Conservation (phyloP, 73 alveolate genomes). For the Tetrahymena elliotti region DNA sequence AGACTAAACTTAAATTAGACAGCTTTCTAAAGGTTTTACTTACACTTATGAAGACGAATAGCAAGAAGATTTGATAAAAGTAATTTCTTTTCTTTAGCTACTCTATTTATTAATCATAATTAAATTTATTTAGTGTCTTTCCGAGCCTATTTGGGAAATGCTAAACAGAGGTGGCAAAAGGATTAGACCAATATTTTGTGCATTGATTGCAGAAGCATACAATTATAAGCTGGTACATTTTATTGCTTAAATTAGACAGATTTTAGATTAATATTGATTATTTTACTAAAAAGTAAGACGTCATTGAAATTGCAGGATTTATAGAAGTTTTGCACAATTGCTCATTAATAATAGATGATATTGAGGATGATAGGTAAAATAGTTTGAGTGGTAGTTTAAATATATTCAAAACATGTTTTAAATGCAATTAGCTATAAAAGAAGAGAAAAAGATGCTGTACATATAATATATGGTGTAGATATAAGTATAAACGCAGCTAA, state of each 20-base stretch:
- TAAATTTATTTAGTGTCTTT: background rate
- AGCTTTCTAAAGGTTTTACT: background rate
- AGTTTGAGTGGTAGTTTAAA: background rate
- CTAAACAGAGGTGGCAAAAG: slow-evolving; percentile 81
- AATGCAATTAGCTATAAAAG: slow-evolving; percentile 26
- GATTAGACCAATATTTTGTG: slow-evolving; percentile 70
- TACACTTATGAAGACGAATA: background rate
- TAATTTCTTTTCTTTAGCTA: background rate
- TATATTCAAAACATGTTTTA: background rate
- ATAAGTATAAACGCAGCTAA: slow-evolving; percentile 74
- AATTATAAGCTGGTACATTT: background rate
- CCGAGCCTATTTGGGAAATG: slow-evolving; percentile 61
- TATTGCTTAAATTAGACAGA: background rate
- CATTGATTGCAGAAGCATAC: slow-evolving; percentile 29
- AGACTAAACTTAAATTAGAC: background rate
- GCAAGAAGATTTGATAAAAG: background rate
- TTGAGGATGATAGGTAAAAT: slow-evolving; percentile 65
- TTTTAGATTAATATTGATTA: background rate
- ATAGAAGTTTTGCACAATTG: slow-evolving; percentile 81
- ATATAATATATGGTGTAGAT: slow-evolving; percentile 75
- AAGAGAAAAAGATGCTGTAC: slow-evolving; percentile 75
- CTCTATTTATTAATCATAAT: background rate
- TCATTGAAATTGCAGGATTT: slow-evolving; percentile 24
- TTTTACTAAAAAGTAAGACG: background rate
- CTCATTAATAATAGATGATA: slow-evolving; percentile 77